These are phyloP conservation scores for Pseudocercospora vitis DNA, from an alignment of 2,329 filamentous ascomycete genomes.

Conservation along the genomic window DNA sequence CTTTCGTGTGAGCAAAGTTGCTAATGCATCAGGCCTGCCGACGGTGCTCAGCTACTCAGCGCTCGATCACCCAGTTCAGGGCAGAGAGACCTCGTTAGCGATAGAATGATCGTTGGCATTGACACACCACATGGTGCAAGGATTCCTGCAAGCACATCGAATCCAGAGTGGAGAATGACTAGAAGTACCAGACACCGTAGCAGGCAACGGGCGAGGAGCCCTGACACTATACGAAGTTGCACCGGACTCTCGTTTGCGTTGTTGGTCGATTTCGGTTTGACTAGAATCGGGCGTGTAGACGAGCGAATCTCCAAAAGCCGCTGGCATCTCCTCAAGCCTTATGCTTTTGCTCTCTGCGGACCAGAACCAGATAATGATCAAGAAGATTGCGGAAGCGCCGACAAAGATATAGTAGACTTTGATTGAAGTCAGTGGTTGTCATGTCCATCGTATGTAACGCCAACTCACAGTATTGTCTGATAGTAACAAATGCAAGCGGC, in stretches of 20 bases:
- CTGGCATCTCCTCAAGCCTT: conserved; percentile 45
- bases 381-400: conserved; percentile 50
- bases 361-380: conserved; percentile 52
- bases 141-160: not conserved
- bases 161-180: not conserved
- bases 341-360: conserved; percentile 42
- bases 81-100: not conserved
- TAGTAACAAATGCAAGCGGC: conserved; percentile 56
- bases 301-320: conserved; percentile 34
- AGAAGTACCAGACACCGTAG: not conserved
- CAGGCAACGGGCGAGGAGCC: too few species aligned
- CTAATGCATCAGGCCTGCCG: too few species aligned
- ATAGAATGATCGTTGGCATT: not conserved
- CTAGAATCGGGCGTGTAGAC: not conserved
- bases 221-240: too few species aligned
- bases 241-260: not conserved
- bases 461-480: conserved; percentile 48
- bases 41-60: too few species aligned
- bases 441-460: too few species aligned
- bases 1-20: not conserved
- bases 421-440: conserved; percentile 35
- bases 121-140: not conserved
- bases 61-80: too few species aligned
- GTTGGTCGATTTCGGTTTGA: not conserved
- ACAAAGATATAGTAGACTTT: conserved; percentile 56